These are phyloP conservation scores for Osmanthus fragrans DNA, from an alignment of 257 asterid genomes.

Conservation along the genomic window DNA sequence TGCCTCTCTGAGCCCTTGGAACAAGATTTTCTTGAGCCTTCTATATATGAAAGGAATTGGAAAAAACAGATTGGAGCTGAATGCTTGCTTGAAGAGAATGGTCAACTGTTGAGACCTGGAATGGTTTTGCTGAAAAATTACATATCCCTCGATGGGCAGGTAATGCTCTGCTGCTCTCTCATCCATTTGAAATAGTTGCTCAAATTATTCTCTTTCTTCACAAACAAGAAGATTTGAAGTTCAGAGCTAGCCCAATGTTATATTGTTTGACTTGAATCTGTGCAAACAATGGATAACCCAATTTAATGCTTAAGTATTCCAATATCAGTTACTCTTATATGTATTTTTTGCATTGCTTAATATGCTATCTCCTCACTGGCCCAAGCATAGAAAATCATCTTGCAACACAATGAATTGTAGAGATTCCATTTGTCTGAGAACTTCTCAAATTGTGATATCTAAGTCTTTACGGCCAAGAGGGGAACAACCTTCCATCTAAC, in stretches of 20 bases:
- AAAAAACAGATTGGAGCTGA: constrained; percentile 1
- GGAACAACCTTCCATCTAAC: too few species aligned
- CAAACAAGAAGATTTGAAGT: neutral
- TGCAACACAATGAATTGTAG: too few species aligned
- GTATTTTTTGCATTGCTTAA: too few species aligned
- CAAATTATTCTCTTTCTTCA: neutral
- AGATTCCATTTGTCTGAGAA: too few species aligned
- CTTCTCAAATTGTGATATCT: too few species aligned
- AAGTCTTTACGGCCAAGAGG: too few species aligned
- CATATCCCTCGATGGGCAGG: constrained; percentile 52
- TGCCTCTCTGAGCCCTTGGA: constrained; percentile 32
- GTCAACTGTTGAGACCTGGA: constrained; percentile 58
- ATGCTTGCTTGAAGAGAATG: constrained; percentile 24
- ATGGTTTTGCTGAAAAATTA: constrained; percentile 59
- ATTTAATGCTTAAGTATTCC: too few species aligned
- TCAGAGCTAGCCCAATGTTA: neutral
- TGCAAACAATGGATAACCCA: too few species aligned
- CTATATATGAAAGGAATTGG: neutral
- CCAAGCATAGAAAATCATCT: too few species aligned
- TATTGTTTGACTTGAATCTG: neutral
- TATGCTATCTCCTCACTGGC: too few species aligned
- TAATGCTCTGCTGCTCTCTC: constrained; percentile 12
- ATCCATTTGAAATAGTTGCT: neutral
- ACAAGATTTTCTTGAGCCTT: neutral
- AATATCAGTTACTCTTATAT: too few species aligned